phyloP scores from a whole-genome alignment of 164 flowering plant species.

The Pachysandra terminalis region DNA sequence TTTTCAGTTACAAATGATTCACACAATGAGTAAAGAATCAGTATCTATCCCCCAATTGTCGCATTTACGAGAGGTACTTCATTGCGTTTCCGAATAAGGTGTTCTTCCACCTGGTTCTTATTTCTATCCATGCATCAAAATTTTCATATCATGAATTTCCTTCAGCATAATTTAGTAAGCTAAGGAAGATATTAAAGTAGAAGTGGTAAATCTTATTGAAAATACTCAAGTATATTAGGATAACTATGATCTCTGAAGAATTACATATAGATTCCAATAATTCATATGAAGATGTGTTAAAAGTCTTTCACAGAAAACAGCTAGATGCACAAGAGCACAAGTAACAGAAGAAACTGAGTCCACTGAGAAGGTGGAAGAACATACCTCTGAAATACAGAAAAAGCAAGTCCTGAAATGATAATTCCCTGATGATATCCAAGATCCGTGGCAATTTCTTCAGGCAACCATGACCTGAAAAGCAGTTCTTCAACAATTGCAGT shows the following conservation, averaged over 20 bases:
- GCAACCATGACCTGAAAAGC: slow-evolving; percentile 90
- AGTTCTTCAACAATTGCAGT: slow-evolving; percentile 77
- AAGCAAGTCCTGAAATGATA: slow-evolving; percentile 74
- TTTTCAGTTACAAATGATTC: background rate
- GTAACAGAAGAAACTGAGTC: background rate
- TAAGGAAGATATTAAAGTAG: background rate
- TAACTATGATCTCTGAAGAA: background rate
- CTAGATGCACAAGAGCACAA: background rate
- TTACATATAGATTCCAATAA: no score
- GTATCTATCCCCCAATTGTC: background rate
- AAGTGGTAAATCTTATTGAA: no score
- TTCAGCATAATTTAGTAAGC: background rate
- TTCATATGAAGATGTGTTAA: no score
- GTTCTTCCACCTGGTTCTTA: background rate
- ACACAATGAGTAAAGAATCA: background rate
- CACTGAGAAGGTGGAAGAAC: background rate
- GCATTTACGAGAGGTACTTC: background rate
- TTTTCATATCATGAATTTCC: background rate
- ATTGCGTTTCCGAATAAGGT: background rate
- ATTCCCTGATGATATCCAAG: slow-evolving; percentile 72
- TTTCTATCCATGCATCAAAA: background rate
- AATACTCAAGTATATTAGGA: background rate
- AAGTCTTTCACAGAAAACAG: no score
- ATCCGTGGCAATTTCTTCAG: slow-evolving; percentile 77
- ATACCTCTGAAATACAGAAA: slow-evolving; percentile 78